Evolutionary conservation across 2,329 filamentous ascomycete genomes (phyloP), one percentile per base, ranked within the genome.

Genomic region (Orbilia javanica): DNA sequence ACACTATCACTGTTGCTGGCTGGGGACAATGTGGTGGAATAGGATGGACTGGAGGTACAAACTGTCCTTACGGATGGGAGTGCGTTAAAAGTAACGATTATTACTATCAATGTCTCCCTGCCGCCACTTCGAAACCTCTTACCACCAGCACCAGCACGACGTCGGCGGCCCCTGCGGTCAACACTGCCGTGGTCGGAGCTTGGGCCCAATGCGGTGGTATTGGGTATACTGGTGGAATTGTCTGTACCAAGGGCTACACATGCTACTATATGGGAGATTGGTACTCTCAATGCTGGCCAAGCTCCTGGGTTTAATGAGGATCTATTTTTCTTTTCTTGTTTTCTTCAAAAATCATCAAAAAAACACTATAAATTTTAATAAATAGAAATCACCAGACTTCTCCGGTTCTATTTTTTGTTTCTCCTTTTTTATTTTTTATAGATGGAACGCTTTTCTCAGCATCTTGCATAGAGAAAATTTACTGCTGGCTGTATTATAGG

Each of bases 121-220:
- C 53, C 7, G 50, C 65, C 22, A 60, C 62, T 15, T 65, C 62
- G 6, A 36, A 52, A 18, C 46, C 42, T 52, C 62, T 65, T 27
- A 22, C 27, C 10, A 65, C 62, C 10, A 50, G 55, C 20, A 60
- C 55, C 1, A 57, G 46, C 25, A 50, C 46, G 13, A 50, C 46
- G 6, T 50, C 52, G 10, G 25, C 65, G 6, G 53, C 65, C 22
- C 18, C 65, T 13, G 20, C 65, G n/a, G 27, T 60, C 10, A 69
- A 53, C 5, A 70, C 67, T 4, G 31, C 46, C 13, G 55, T 63
- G 5, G 46, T 57, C 6, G 81, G 80, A 31, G 36, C 65, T 66
- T 76, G 50, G 34, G 74, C 25, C 15, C 72, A 79, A 36, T 79
- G 79, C 62, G 80, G 80, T 48, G 80, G 80, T 52, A 66, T 31